Base-by-base conservation (phyloP, 164 flowering plant genomes). In the Warburgia ugandensis region DNA sequence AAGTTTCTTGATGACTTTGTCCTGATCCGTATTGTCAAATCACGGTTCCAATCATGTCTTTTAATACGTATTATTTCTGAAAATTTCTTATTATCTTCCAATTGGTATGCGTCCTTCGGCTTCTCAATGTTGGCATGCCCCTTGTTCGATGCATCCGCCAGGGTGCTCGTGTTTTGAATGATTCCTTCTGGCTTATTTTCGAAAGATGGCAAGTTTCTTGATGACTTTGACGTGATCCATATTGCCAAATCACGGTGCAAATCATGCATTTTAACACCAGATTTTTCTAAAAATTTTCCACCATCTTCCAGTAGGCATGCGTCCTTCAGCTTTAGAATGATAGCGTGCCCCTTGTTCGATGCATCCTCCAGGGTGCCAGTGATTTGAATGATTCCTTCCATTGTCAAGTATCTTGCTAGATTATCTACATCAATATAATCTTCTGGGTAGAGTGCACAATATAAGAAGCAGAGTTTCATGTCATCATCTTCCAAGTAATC, bases 361-460 rank as follows among this genome's bases (percentile, higher is more conserved):
- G 47, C 35, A 20, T 54, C 39, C 6, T 12, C 20, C 3, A 31
- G 35, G 39, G n/a, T 22, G 3, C 31, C 49, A 4, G 31, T 22
- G n/a, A 31, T 29, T 2, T 23, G 39, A 1, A 30, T 29, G 16
- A 54, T n/a, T 25, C 48, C 48, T 21, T 54, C 58, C 35, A 29
- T 11, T 6, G 19, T 41, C 39, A 30, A 44, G 2, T 7, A 12
- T 3, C 19, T 1, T 19, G 20, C 27, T 7, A 54, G 49, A 4
- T 17, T 8, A 3, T 6, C 5, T 13, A 21, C 22, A 4, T 22
- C 6, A 1, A 54, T 54, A 43, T 21, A 23, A 31, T 54, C 50
- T 32, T 54, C 29, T 5, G 50, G 58, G 32, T 43, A 54, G 3
- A 54, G 38, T 2, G 49, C 29, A 32, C 58, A 54, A 19, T 43